A percentile compares a stretch with the other conserved stretches of the same genome.
phyloP scores from a whole-genome alignment of 148 eudicot genomes.

The Rhododendron simsii region DNA sequence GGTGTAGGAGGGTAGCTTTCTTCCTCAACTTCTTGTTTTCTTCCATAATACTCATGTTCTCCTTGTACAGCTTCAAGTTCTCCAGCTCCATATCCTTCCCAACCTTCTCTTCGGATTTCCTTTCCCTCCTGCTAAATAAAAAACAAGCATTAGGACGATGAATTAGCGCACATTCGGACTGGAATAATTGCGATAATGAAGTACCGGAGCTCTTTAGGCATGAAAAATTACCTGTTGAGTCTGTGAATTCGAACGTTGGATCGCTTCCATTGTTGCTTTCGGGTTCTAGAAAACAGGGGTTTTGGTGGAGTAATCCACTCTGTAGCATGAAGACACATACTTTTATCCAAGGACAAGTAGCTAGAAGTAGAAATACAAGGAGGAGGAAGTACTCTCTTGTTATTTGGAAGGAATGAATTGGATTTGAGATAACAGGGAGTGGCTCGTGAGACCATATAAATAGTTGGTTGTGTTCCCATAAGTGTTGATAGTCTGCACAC shows the following conservation, averaged over 20 bases:
- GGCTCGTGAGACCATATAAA: neutral
- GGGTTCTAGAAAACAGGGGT: neutral
- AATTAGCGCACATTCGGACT: neutral
- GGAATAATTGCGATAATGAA: neutral
- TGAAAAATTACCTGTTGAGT: constrained; percentile 30
- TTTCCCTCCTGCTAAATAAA: constrained; percentile 20
- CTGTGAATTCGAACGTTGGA: constrained; percentile 37
- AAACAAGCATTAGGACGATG: neutral
- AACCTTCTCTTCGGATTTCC: constrained; percentile 11
- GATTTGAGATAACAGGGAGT: constrained; percentile 3
- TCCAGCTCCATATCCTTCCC: constrained; percentile 45
- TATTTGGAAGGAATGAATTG: neutral
- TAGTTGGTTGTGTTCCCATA: neutral
- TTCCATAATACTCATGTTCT: constrained; percentile 66
- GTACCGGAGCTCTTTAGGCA: neutral
- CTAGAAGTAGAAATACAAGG: neutral
- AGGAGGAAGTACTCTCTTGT: neutral
- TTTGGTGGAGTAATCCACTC: constrained; percentile 28
- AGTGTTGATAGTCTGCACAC: neutral
- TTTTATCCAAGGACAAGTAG: neutral
- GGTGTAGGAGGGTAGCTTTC: constrained; percentile 54
- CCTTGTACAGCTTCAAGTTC: constrained; percentile 81
- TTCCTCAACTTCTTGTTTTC: constrained; percentile 69
- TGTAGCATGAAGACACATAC: constrained; percentile 31
- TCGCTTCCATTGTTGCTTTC: constrained; percentile 21